A percentile compares a stretch with the other conserved stretches of the same genome.
Evolutionary conservation across 768 basidiomycete genomes (phyloP).

Genomic region (Megacollybia marginata): DNA sequence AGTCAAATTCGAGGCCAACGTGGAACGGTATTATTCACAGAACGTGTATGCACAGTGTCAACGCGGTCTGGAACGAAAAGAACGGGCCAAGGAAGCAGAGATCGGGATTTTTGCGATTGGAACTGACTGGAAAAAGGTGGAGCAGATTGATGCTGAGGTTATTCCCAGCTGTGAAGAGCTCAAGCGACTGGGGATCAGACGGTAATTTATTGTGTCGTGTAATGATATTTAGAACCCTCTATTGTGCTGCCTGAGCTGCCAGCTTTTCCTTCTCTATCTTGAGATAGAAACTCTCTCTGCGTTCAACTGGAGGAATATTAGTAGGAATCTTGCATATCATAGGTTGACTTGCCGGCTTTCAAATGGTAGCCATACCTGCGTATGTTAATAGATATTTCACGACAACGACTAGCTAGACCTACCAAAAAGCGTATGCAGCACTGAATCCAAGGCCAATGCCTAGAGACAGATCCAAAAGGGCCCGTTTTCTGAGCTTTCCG

Average conservation of each 20-base stretch:
- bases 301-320: conserved; percentile 49
- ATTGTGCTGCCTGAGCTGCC: conserved; percentile 18
- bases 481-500: conserved; percentile 87
- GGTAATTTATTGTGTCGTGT: neutral
- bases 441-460: conserved; percentile 72
- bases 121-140: conserved; percentile 88
- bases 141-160: conserved; percentile 59
- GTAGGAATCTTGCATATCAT: neutral
- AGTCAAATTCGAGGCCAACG: conserved; percentile 61
- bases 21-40: conserved; percentile 73
- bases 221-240: conserved; percentile 4
- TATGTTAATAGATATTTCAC: conserved; percentile 17
- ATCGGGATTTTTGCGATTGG: conserved; percentile 88
- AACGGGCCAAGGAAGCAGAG: conserved; percentile 67
- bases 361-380: conserved; percentile 80
- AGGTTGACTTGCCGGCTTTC: conserved; percentile 52
- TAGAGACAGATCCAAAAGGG: conserved; percentile 78
- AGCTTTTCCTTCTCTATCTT: conserved; percentile 65
- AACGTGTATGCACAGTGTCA: conserved; percentile 69
- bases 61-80: conserved; percentile 55
- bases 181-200: conserved; percentile 30
- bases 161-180: conserved; percentile 76
- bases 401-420: conserved; percentile 25
- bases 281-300: conserved; percentile 81
- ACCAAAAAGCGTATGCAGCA: conserved; percentile 82